Evolutionary conservation across 106 monocot species (phyloP).

Genomic region (Dioscorea zingiberensis): DNA sequence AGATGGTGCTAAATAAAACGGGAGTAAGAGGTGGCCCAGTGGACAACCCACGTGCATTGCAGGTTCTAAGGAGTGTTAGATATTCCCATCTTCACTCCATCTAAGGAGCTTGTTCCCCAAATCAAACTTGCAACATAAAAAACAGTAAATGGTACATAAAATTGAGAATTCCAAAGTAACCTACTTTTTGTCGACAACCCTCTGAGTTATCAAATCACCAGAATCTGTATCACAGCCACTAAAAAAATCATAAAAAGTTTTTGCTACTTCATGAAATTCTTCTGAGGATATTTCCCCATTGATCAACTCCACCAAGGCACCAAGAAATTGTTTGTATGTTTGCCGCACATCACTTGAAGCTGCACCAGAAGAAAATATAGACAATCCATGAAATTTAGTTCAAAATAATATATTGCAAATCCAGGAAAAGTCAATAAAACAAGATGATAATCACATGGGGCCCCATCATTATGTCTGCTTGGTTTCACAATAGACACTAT

Average conservation of each 20-base stretch:
- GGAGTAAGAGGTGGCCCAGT: too few relatives aligned
- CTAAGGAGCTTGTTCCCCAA: too few relatives aligned
- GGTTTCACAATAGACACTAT: neutral
- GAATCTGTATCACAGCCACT: conserved; percentile 21
- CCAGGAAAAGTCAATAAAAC: neutral
- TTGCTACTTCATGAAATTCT: conserved; percentile 62
- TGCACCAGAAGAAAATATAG: conserved; percentile 21
- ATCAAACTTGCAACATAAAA: too few relatives aligned
- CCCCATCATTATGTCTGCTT: neutral
- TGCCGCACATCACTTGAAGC: conserved; percentile 66
- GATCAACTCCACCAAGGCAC: conserved; percentile 57
- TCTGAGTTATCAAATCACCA: conserved; percentile 17
- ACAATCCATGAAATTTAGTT: neutral
- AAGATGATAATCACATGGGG: neutral
- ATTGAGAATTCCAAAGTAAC: neutral
- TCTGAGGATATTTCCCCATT: conserved; percentile 53
- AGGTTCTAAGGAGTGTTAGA: too few relatives aligned
- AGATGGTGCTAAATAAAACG: too few relatives aligned
- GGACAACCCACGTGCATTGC: too few relatives aligned
- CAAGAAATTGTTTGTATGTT: conserved; percentile 69
- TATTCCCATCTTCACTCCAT: too few relatives aligned
- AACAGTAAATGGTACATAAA: too few relatives aligned
- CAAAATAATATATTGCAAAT: conserved; percentile 7
- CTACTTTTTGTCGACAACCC: conserved; percentile 48
- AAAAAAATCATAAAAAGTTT: conserved; percentile 50